Base-by-base conservation (phyloP, 108 stramenopile genomes). In the Cyclotella kingstonii region DNA sequence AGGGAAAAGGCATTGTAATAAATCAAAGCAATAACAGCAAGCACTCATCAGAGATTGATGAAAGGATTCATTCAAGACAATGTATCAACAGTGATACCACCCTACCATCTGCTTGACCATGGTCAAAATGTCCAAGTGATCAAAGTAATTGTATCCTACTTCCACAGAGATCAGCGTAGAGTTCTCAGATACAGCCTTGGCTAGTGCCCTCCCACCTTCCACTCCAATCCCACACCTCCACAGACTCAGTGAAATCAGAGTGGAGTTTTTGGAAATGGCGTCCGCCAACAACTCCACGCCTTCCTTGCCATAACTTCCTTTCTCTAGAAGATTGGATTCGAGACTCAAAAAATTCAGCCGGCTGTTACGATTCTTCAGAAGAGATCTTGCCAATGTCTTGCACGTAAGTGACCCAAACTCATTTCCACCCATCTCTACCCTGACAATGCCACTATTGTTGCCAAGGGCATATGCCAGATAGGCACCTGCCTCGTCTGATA, bases 401-500 rank as follows among this genome's bases (percentile, higher is more conserved):
- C 66, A 48, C 1, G 55, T 49, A 22, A 43, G 45, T 6, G 72
- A 57, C 1, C 49, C 66, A 34, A 78, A 68, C 8, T 34, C 10
- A 50, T 78, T 78, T 0, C 60, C 66, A 11, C 58, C 66, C 33
- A 78, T 30, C n/a, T 78, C 77, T n/a, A 73, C 45, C 39, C 45
- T 70, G 4, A 56, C 42, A 0, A 75, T 2, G 0, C 27, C 11
- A 1, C 29, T 26, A 50, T 68, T 75, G 14, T 50, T 57, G 19
- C 43, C 46, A 7, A 78, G 66, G 41, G 56, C 33, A 5, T 70
- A 62, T 38, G 38, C 18, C 9, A 76, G 40, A 26, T 54, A 69
- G 6, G 70, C 55, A 7, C 76, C 76, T 10, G 64, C 28, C 3
- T 26, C 49, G 31, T 77, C 76, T 14, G 63, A 55, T n/a, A 78